Percentiles rank a stretch among this genome's conserved stretches.
Evolutionary conservation across 208 protist genomes (phyloP).

Genomic region (Trypanosoma mega): DNA sequence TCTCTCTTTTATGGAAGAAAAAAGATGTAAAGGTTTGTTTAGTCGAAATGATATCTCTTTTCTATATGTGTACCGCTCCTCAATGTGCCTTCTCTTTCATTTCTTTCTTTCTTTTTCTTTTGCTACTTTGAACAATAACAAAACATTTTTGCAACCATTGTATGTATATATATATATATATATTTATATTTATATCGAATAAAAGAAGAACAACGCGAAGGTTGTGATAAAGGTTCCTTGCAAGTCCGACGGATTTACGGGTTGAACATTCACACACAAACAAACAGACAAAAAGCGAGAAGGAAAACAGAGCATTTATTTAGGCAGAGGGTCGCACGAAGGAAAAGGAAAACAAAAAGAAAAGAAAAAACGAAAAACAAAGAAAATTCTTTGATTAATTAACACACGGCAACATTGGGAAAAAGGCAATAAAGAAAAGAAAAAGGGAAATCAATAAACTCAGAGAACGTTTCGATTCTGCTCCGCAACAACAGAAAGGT

Average conservation of each 20-base stretch:
- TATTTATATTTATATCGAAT: slow-evolving; percentile 1
- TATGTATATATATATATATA: neutral
- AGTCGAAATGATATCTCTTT: neutral
- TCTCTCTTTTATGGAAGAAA: too few species aligned
- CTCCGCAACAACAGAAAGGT: too few species aligned
- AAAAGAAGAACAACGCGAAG: too few species aligned
- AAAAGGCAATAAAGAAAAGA: neutral
- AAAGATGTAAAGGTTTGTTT: too few species aligned
- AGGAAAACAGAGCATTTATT: too few species aligned
- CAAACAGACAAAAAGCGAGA: too few species aligned
- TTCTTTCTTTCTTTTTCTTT: slow-evolving; percentile 22
- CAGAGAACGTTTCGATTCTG: too few species aligned
- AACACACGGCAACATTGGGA: too few species aligned
- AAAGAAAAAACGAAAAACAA: neutral
- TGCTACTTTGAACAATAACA: slow-evolving; percentile 4
- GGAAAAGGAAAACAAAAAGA: neutral
- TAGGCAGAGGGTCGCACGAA: neutral
- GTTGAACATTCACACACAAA: too few species aligned
- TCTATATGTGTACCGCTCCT: slow-evolving; percentile 6
- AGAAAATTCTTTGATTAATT: neutral
- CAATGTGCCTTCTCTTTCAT: slow-evolving; percentile 1
- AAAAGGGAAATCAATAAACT: neutral
- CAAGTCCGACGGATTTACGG: too few species aligned
- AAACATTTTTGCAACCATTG: slow-evolving; percentile 7
- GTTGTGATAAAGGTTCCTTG: too few species aligned